Conservation (phyloP, 352 stramenopile genomes). For the Phytophthora sojae region DNA sequence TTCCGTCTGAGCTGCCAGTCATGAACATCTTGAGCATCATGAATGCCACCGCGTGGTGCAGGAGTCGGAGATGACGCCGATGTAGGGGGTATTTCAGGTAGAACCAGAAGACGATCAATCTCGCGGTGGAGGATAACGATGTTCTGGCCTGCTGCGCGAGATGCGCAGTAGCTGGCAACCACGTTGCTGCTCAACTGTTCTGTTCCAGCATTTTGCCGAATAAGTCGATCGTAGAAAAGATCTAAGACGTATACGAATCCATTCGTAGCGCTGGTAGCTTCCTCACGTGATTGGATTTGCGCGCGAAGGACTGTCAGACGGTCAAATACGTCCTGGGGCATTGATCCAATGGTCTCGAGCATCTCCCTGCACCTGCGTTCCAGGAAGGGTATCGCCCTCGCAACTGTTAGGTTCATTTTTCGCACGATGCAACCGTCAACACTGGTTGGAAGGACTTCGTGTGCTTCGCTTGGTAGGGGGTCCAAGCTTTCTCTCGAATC, state of each 20-base stretch:
- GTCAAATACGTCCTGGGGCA: slow-evolving; percentile 20
- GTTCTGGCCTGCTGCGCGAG: slow-evolving; percentile 18
- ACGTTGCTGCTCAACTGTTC: slow-evolving; percentile 15
- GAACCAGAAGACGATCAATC: slow-evolving; percentile 25
- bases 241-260: slow-evolving; percentile 26
- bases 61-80: neutral
- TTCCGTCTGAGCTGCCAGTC: slow-evolving; percentile 31
- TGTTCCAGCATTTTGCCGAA: slow-evolving; percentile 8
- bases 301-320: slow-evolving; percentile 9
- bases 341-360: neutral
- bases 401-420: slow-evolving; percentile 25
- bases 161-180: slow-evolving; percentile 23
- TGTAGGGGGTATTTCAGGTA: slow-evolving; percentile 13
- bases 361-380: slow-evolving; percentile 8
- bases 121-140: slow-evolving; percentile 28
- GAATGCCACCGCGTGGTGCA: slow-evolving; percentile 9
- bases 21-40: slow-evolving; percentile 20
- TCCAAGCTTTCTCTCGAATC: slow-evolving; percentile 27
- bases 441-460: neutral
- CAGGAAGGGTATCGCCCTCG: slow-evolving; percentile 21
- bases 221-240: slow-evolving; percentile 24
- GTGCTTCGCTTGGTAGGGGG: slow-evolving; percentile 15
- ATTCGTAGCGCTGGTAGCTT: slow-evolving; percentile 10
- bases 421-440: slow-evolving; percentile 35
- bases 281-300: slow-evolving; percentile 18